A percentile compares a stretch with the other conserved stretches of the same genome.
Conservation (phyloP, 2,329 filamentous ascomycete genomes). For the Coniochaeta hoffmannii region DNA sequence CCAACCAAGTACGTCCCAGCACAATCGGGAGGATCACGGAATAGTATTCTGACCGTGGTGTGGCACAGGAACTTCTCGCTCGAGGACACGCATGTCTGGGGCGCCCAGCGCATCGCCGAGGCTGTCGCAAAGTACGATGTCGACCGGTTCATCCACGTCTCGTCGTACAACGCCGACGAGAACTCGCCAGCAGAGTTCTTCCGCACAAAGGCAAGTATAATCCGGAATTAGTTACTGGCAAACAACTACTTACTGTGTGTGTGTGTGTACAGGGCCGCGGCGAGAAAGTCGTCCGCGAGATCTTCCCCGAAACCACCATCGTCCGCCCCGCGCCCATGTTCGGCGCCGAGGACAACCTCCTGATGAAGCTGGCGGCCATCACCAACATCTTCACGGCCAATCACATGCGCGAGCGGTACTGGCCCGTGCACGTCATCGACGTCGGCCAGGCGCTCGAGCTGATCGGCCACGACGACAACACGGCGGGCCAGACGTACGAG, state of each 20-base stretch:
- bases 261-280: constrained; percentile 58
- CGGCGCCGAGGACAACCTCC: constrained; percentile 87
- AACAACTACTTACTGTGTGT: constrained; percentile 11
- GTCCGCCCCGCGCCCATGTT: constrained; percentile 91
- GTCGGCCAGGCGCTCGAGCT: constrained; percentile 81
- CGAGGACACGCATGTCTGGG: constrained; percentile 88
- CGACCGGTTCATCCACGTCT: constrained; percentile 94
- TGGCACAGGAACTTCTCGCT: constrained; percentile 78
- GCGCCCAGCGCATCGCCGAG: constrained; percentile 84
- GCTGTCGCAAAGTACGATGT: constrained; percentile 97
- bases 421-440: constrained; percentile 89
- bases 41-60: constrained; percentile 21
- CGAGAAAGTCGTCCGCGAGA: constrained; percentile 75
- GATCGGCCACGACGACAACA: constrained; percentile 87
- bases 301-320: constrained; percentile 96
- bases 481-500: constrained; percentile 85
- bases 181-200: constrained; percentile 85
- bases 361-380: constrained; percentile 74
- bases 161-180: constrained; percentile 81
- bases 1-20: constrained; percentile 70
- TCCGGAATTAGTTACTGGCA: not conserved
- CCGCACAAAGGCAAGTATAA: constrained; percentile 64
- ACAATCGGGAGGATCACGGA: not conserved
- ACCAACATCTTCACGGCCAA: constrained; percentile 85
- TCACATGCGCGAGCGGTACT: constrained; percentile 84